Evolutionary conservation across 176 grass and related monocot genomes (phyloP).

Genomic region (Aegilops umbellulata): DNA sequence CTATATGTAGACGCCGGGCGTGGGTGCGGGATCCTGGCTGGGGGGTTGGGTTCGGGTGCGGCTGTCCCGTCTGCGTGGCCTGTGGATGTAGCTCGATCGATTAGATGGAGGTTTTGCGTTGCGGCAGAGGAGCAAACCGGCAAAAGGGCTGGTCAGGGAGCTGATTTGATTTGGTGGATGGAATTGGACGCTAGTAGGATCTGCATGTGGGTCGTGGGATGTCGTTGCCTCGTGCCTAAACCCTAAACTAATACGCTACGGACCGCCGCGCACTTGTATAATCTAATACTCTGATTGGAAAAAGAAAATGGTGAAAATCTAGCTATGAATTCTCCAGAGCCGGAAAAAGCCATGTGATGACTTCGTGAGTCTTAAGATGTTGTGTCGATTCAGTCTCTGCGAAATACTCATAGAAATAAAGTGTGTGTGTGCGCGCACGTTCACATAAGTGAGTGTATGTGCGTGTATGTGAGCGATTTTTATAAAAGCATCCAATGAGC

Average conservation of each 20-base stretch:
- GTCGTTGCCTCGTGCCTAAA: neutral
- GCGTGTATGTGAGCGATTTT: too few species aligned
- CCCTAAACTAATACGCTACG: neutral
- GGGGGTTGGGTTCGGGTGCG: too few species aligned
- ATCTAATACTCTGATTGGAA: neutral
- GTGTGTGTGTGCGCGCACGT: too few species aligned
- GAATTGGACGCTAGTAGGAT: slow-evolving; percentile 4
- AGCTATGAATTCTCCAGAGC: too few species aligned
- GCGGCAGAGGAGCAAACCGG: neutral
- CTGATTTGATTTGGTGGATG: neutral
- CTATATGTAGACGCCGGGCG: slow-evolving; percentile 30
- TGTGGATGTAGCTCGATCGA: neutral
- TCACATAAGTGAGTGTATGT: too few species aligned
- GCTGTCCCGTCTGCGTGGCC: neutral
- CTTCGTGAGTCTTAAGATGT: too few species aligned
- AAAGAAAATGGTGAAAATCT: too few species aligned
- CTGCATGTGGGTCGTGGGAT: slow-evolving; percentile 24
- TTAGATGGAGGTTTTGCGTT: neutral
- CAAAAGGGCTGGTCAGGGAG: neutral
- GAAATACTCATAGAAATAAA: too few species aligned
- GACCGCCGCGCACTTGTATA: slow-evolving; percentile 7
- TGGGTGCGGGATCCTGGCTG: too few species aligned
- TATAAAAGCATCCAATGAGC: neutral
- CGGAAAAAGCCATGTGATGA: too few species aligned
- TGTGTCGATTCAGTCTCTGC: too few species aligned